These are phyloP conservation scores for Termitomyces sp. DNA, from an alignment of 768 basidiomycete species.

Conservation along the genomic window DNA sequence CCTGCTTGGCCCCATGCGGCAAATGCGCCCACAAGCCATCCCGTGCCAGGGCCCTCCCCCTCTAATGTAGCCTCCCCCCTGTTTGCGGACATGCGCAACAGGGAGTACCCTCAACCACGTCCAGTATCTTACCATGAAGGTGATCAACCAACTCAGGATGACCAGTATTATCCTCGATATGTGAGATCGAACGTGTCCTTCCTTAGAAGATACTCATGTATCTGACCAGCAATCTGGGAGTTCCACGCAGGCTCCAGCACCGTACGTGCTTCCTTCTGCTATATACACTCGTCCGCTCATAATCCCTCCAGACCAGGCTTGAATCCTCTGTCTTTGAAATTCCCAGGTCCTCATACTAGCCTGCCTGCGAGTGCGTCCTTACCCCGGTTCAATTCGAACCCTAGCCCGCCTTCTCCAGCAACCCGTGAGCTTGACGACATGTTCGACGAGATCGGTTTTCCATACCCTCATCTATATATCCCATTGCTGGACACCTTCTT, in stretches of 20 bases:
- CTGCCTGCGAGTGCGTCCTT: background rate
- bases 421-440: conserved; percentile 5
- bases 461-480: conserved; percentile 9
- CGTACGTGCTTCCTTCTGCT: background rate
- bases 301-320: conserved; percentile 1
- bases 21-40: background rate
- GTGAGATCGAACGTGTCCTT: background rate
- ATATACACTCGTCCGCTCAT: background rate
- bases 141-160: conserved; percentile 6
- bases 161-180: conserved; percentile 7
- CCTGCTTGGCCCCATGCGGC: conserved; percentile 3
- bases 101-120: background rate
- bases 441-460: conserved; percentile 10
- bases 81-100: background rate
- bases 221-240: background rate
- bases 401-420: conserved; percentile 4
- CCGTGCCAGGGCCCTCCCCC: background rate
- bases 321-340: conserved; percentile 2
- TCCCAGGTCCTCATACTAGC: background rate
- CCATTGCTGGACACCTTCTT: conserved; percentile 13
- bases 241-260: background rate
- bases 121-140: conserved; percentile 2
- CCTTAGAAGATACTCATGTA: background rate
- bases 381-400: background rate
- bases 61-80: background rate